Conservation (phyloP, 495 filamentous ascomycete genomes). For the Annulohypoxylon stygium region DNA sequence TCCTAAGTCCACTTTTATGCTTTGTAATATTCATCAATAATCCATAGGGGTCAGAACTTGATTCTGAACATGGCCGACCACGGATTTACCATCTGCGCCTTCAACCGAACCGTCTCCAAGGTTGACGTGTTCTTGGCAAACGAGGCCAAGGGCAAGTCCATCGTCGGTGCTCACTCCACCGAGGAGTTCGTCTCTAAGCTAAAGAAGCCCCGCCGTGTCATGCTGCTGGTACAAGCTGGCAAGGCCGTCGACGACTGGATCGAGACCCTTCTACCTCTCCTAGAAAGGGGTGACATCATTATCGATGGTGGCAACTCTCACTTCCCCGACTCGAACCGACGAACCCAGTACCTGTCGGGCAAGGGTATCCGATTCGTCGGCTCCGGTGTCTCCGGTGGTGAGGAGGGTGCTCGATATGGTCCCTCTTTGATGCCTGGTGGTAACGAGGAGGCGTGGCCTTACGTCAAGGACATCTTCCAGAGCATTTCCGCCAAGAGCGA, state of each 20-base stretch:
- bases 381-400: conserved; percentile 97
- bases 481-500: conserved; percentile 97
- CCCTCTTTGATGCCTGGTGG: conserved; percentile 99
- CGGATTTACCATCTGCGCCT: conserved; percentile 94
- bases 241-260: conserved; percentile 99
- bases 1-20: conserved; percentile 14
- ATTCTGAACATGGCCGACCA: conserved; percentile 98
- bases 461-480: conserved; percentile 99
- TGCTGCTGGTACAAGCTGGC: conserved; percentile 98
- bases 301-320: conserved; percentile 99
- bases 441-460: conserved; percentile 97
- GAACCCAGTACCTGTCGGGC: conserved; percentile 81
- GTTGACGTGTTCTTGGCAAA: conserved; percentile 95
- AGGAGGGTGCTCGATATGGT: conserved; percentile 98
- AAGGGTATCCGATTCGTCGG: conserved; percentile 98
- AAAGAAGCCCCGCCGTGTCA: conserved; percentile 94
- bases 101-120: conserved; percentile 97
- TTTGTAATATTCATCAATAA: conserved; percentile 32
- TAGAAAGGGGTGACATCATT: conserved; percentile 96
- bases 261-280: conserved; percentile 88
- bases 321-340: conserved; percentile 98
- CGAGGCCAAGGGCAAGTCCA: conserved; percentile 94
- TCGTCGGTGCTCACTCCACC: conserved; percentile 92
- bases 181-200: conserved; percentile 95
- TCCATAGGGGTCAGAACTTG: conserved; percentile 81